Percentiles rank a stretch among this genome's conserved stretches.
Conservation (phyloP, 805 yeast genomes). For the Pichia gijzeniarum region DNA sequence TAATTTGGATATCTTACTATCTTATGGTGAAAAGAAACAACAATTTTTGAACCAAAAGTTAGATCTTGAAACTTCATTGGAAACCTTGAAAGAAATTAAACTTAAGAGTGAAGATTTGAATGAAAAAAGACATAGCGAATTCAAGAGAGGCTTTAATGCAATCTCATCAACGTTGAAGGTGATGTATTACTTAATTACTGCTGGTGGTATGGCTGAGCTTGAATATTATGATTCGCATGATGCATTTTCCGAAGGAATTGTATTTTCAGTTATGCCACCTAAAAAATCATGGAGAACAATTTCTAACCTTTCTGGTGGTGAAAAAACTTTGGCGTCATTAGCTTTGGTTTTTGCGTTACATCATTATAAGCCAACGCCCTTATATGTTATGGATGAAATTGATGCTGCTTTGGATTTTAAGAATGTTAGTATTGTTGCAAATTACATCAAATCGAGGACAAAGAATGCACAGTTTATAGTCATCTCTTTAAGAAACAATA, state of each 20-base stretch:
- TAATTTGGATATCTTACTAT: constrained; percentile 69
- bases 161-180: constrained; percentile 87
- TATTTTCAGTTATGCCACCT: constrained; percentile 98
- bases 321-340: constrained; percentile 87
- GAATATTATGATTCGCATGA: constrained; percentile 93
- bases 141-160: constrained; percentile 84
- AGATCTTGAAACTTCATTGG: constrained; percentile 44
- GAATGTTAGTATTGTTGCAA: constrained; percentile 95
- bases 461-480: constrained; percentile 96
- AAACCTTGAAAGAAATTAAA: constrained; percentile 56
- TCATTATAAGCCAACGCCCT: constrained; percentile 92
- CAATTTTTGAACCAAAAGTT: constrained; percentile 60
- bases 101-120: constrained; percentile 60
- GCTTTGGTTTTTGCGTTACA: constrained; percentile 96
- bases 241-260: constrained; percentile 96
- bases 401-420: constrained; percentile 98
- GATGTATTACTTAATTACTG: constrained; percentile 97
- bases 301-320: constrained; percentile 94
- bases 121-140: constrained; percentile 73
- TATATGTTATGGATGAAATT: constrained; percentile 98
- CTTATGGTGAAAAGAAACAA: constrained; percentile 58
- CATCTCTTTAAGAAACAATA: constrained; percentile 89
- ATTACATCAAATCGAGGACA: constrained; percentile 91
- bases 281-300: constrained; percentile 97
- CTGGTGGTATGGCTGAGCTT: constrained; percentile 98